Evolutionary conservation across 192 early-diverging fungal species (phyloP).

Genomic region (Neocallimastix lanati): DNA sequence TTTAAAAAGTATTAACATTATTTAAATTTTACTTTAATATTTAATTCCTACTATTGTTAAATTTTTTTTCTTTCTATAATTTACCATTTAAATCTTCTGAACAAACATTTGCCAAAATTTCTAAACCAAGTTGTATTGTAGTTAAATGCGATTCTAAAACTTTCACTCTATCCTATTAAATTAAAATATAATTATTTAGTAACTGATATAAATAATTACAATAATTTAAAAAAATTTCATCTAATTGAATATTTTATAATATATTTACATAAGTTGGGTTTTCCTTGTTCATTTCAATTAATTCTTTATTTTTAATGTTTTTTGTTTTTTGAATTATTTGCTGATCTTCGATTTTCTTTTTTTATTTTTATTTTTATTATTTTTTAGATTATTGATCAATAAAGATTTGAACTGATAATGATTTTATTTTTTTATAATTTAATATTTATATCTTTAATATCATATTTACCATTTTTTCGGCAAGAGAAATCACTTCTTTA

Average conservation of each 20-base stretch:
- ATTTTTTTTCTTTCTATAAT: background rate
- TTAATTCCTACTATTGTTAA: background rate
- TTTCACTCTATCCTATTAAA: conserved; percentile 11
- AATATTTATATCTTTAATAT: background rate
- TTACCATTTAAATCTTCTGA: conserved; percentile 25
- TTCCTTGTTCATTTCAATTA: background rate
- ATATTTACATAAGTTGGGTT: background rate
- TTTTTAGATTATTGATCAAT: too few species aligned
- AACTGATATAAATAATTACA: too few species aligned
- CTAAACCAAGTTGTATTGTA: conserved; percentile 52
- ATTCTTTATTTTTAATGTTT: background rate
- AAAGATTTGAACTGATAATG: too few species aligned
- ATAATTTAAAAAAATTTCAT: too few species aligned
- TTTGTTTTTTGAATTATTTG: background rate
- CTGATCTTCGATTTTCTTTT: background rate
- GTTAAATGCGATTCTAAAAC: conserved; percentile 30
- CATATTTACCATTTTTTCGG: background rate
- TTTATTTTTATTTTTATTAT: too few species aligned
- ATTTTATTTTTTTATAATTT: too few species aligned
- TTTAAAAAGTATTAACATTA: too few species aligned
- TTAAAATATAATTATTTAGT: too few species aligned
- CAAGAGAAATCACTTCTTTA: background rate
- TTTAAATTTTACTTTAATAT: too few species aligned
- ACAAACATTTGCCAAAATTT: conserved; percentile 69
- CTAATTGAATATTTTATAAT: background rate